phyloP scores from a whole-genome alignment of 2,329 filamentous ascomycete genomes.

The Aureobasidium melanogenum region DNA sequence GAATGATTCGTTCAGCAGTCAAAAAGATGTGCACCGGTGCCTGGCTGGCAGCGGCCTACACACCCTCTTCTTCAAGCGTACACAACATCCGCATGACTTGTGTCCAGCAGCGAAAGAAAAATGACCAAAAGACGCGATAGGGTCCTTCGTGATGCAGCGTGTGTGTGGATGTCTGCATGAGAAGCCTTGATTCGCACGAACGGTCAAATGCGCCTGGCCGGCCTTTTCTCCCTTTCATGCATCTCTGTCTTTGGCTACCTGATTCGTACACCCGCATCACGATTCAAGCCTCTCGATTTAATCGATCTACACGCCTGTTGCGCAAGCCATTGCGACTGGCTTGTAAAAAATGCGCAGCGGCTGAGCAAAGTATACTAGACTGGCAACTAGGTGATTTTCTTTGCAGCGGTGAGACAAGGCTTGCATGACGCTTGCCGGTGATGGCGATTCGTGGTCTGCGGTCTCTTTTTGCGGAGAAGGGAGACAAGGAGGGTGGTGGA shows the following conservation, averaged over 20 bases:
- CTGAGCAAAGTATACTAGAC: neutral
- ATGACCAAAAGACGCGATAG: constrained; percentile 6
- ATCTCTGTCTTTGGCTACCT: neutral
- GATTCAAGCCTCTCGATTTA: neutral
- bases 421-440: neutral
- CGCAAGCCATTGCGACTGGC: neutral
- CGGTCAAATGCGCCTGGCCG: neutral
- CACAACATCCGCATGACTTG: neutral
- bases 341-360: neutral
- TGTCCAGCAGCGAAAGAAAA: neutral
- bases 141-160: neutral
- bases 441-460: neutral
- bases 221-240: neutral
- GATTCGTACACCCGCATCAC: neutral
- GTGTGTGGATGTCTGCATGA: neutral
- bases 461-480: neutral
- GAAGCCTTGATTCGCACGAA: neutral
- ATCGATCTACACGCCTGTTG: neutral
- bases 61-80: neutral
- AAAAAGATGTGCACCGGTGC: neutral
- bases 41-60: constrained; percentile 8
- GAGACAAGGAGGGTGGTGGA: neutral
- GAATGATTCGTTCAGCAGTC: neutral
- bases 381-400: neutral
- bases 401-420: neutral